Evolutionary conservation across 169 alveolate genomes (phyloP).

Genomic region (Plasmodium malariae): DNA sequence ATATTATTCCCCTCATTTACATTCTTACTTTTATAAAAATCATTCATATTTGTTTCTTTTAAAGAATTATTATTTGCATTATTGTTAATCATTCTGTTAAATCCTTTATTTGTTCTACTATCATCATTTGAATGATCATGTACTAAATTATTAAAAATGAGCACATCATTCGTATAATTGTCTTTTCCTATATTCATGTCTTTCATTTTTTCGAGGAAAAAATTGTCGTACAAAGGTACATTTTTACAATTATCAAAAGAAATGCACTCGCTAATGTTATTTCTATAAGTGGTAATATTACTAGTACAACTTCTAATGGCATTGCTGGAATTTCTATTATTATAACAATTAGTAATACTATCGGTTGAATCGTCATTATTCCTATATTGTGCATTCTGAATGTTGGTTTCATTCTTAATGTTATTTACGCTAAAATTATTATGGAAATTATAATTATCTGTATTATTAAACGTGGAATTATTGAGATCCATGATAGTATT

Average conservation of each 20-base stretch:
- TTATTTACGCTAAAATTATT: background rate
- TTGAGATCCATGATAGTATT: background rate
- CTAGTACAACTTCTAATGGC: background rate
- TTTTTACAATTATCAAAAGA: background rate
- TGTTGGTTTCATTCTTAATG: background rate
- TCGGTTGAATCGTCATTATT: background rate
- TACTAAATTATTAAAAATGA: background rate
- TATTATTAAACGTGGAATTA: background rate
- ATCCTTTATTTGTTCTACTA: background rate
- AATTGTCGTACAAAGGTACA: background rate
- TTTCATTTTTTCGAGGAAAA: background rate
- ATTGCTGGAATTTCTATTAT: too few relatives aligned
- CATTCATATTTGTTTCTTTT: background rate
- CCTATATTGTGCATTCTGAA: background rate
- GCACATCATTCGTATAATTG: background rate
- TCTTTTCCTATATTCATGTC: background rate
- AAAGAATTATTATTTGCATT: background rate
- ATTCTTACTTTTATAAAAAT: conserved; percentile 3
- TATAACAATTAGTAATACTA: too few relatives aligned
- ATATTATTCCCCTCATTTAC: background rate
- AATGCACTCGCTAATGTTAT: background rate
- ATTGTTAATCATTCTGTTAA: background rate
- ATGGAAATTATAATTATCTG: background rate
- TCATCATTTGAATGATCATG: background rate
- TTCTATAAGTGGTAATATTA: background rate